Evolutionary conservation across 352 stramenopile species (phyloP).

Genomic region (Pythium utonaiense): DNA sequence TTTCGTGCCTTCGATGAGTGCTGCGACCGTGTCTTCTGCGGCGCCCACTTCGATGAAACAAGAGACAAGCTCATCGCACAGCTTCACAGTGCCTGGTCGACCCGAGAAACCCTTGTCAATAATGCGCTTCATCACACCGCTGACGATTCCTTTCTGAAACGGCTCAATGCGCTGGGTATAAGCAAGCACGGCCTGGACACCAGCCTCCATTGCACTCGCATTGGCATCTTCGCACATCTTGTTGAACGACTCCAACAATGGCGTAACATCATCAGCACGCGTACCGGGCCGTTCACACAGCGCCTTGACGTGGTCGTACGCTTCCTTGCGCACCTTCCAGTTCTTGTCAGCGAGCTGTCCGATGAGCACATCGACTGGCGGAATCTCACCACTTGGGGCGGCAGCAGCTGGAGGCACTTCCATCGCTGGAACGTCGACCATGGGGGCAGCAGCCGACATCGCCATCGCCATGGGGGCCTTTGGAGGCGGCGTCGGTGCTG

Average conservation of each 20-base stretch:
- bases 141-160: constrained; percentile 68
- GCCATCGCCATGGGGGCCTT: constrained; percentile 2
- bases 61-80: constrained; percentile 73
- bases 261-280: constrained; percentile 38
- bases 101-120: constrained; percentile 84
- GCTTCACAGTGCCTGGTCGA: constrained; percentile 67
- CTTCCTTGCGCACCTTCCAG: constrained; percentile 86
- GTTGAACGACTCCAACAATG: constrained; percentile 54
- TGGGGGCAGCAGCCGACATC: neutral
- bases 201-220: constrained; percentile 76
- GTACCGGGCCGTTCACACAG: constrained; percentile 50
- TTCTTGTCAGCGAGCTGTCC: constrained; percentile 75
- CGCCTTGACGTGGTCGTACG: constrained; percentile 68
- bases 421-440: constrained; percentile 7
- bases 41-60: constrained; percentile 74
- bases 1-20: constrained; percentile 78
- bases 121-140: constrained; percentile 67
- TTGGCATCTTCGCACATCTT: constrained; percentile 86
- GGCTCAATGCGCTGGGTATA: constrained; percentile 63
- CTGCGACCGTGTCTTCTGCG: constrained; percentile 65
- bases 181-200: constrained; percentile 64
- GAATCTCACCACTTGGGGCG: constrained; percentile 10
- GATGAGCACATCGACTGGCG: constrained; percentile 46
- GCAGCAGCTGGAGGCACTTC: constrained; percentile 9
- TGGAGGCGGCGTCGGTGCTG: constrained; percentile 1